These are phyloP conservation scores for Penicillium glabrum DNA, from an alignment of 2,329 filamentous ascomycete genomes.

Conservation along the genomic window DNA sequence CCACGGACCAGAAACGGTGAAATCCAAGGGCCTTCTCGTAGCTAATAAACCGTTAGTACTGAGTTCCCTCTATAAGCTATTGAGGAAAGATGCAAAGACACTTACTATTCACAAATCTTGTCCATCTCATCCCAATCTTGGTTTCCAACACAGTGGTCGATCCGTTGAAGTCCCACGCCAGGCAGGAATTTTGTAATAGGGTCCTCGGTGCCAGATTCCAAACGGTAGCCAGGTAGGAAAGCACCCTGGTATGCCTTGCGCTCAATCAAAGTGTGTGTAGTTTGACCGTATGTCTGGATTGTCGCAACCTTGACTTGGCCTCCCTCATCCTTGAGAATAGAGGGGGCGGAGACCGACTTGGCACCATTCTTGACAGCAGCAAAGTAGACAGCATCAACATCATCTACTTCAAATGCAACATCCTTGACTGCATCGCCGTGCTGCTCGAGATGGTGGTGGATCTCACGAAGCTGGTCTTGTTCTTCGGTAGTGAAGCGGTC, in stretches of 20 bases:
- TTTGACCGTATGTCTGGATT: constrained; percentile 91
- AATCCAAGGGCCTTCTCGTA: constrained; percentile 90
- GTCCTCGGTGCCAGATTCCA: constrained; percentile 47
- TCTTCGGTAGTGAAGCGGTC: constrained; percentile 60
- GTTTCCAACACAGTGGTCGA: constrained; percentile 98
- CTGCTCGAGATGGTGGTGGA: constrained; percentile 77
- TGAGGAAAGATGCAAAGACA: not conserved
- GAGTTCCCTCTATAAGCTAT: not conserved
- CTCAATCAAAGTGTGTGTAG: constrained; percentile 87
- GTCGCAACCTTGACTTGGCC: constrained; percentile 73
- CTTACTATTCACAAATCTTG: constrained; percentile 58
- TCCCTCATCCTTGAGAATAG: constrained; percentile 60
- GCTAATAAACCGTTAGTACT: constrained; percentile 39
- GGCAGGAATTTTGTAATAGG: constrained; percentile 56
- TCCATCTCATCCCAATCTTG: constrained; percentile 93
- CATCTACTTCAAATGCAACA: constrained; percentile 91
- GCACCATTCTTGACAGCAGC: constrained; percentile 62
- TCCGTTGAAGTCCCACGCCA: constrained; percentile 65
- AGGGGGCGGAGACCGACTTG: constrained; percentile 44
- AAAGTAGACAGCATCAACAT: constrained; percentile 75
- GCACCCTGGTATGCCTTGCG: constrained; percentile 67
- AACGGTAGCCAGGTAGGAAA: constrained; percentile 81
- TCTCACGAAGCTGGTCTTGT: constrained; percentile 65
- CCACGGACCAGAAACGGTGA: constrained; percentile 96
- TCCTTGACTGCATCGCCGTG: constrained; percentile 96